phyloP scores from a whole-genome alignment of 2,329 filamentous ascomycete genomes.

The Boeremia exigua region DNA sequence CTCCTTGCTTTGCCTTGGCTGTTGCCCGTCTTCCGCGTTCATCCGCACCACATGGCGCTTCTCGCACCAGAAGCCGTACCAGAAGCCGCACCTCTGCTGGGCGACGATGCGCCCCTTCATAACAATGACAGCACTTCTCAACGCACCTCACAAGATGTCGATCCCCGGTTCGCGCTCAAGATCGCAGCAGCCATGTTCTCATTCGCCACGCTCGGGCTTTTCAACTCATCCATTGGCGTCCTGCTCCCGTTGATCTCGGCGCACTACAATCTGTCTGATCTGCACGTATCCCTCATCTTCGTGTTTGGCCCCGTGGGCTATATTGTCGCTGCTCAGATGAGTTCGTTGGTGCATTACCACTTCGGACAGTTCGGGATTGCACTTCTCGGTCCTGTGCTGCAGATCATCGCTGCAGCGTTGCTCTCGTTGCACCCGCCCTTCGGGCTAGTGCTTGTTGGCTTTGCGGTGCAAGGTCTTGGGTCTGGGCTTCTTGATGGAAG shows the following conservation, averaged over 20 bases:
- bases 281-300: conserved; percentile 55
- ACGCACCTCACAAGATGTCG: neutral
- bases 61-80: no score
- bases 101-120: neutral
- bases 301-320: conserved; percentile 54
- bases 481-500: conserved; percentile 53
- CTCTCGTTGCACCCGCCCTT: conserved; percentile 44
- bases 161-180: conserved; percentile 35
- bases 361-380: conserved; percentile 55
- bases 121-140: neutral
- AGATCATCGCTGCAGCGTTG: conserved; percentile 39
- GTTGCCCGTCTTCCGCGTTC: no score
- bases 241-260: conserved; percentile 47
- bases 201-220: conserved; percentile 61
- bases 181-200: conserved; percentile 63
- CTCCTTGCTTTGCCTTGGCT: neutral
- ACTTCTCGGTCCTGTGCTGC: conserved; percentile 47
- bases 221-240: conserved; percentile 39
- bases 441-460: conserved; percentile 38
- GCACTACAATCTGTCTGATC: conserved; percentile 52
- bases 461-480: conserved; percentile 47
- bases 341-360: conserved; percentile 47
- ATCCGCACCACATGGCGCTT: no score
- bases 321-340: conserved; percentile 50
- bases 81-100: conserved; percentile 9